phyloP scores from a whole-genome alignment of 2,329 filamentous ascomycete species.

The Daldinia sp. region DNA sequence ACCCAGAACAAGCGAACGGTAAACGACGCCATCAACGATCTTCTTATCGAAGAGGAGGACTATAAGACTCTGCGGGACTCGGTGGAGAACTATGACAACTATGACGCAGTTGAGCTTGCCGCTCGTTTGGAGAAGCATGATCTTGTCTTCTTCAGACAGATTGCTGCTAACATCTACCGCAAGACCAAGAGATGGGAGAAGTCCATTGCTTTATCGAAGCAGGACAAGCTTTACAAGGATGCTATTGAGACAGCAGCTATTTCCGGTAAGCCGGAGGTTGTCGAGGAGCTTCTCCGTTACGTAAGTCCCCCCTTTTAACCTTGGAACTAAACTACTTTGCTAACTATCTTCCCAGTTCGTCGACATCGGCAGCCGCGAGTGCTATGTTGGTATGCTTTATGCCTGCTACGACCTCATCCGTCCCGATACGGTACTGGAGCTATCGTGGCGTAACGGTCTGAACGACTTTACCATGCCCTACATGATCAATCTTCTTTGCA shows the following conservation, averaged over 20 bases:
- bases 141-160: constrained; percentile 98
- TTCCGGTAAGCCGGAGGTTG: constrained; percentile 87
- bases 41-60: constrained; percentile 98
- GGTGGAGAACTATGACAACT: constrained; percentile 99
- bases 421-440: constrained; percentile 89
- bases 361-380: constrained; percentile 98
- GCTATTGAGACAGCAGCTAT: constrained; percentile 97
- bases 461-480: constrained; percentile 99
- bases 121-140: constrained; percentile 96
- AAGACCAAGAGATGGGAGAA: constrained; percentile 99
- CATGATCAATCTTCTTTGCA: constrained; percentile 97
- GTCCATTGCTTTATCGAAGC: constrained; percentile 95
- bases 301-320: constrained; percentile 68
- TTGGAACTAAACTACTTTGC: constrained; percentile 29
- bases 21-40: constrained; percentile 97
- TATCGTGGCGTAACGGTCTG: constrained; percentile 95
- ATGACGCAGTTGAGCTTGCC: constrained; percentile 92
- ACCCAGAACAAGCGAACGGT: constrained; percentile 97
- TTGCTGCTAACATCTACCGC: constrained; percentile 97
- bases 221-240: constrained; percentile 99
- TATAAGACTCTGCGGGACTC: constrained; percentile 98
- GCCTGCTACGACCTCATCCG: constrained; percentile 97
- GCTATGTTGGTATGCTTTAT: constrained; percentile 99
- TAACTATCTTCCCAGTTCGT: constrained; percentile 76
- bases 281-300: constrained; percentile 95